Evolutionary conservation across 148 eudicot species (phyloP), one percentile per base, ranked within the genome.

Genomic region (Heliamphora exappendiculata): DNA sequence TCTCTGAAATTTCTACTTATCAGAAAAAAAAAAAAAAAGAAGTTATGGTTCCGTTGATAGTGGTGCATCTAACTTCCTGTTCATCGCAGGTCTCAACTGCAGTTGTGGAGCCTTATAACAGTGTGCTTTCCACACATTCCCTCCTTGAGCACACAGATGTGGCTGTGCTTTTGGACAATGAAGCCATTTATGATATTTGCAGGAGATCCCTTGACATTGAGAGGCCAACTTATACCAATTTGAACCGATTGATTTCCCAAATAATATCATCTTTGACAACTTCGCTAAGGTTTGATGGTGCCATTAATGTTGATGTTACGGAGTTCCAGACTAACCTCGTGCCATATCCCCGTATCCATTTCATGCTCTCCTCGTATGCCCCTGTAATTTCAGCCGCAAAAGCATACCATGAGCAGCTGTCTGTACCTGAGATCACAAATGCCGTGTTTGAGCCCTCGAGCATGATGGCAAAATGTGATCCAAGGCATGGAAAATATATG

Each of bases 401-500:
- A 80, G 91, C 91, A 64, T 88, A 75, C 78, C 91, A 88, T 22
- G 91, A 88, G 72, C 85, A 86, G 78, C 80, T 88, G 17, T 86
- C 91, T 3, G 75, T 88, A 26, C 87, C 89, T 67, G 91, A 88
- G 81, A 85, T 88, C 53, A 88, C 91, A 53, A 88, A 86, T 70
- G 82, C 91, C 8, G 91, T 88, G 54, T 88, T 88, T 81, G 91
- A 88, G 80, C 89, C 91, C 33, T 78, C 87, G 12, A 88, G 83
- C 78, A 88, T 88, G 91, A 88, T 88, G 91, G 91, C 91, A 49
- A 88, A 88, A 79, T 88, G 91, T 77, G 91, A 88, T 66, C 91
- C 91, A 9, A 82, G 91, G 66, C 91, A 88, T 33, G 91, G 91
- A 7, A 88, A 88, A 71, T 88, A 88, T 76, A 88, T 88, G 91